Evolutionary conservation across 2,329 filamentous ascomycete species (phyloP), one percentile per base, ranked within the genome.

Genomic region (Colletotrichum tabaci): DNA sequence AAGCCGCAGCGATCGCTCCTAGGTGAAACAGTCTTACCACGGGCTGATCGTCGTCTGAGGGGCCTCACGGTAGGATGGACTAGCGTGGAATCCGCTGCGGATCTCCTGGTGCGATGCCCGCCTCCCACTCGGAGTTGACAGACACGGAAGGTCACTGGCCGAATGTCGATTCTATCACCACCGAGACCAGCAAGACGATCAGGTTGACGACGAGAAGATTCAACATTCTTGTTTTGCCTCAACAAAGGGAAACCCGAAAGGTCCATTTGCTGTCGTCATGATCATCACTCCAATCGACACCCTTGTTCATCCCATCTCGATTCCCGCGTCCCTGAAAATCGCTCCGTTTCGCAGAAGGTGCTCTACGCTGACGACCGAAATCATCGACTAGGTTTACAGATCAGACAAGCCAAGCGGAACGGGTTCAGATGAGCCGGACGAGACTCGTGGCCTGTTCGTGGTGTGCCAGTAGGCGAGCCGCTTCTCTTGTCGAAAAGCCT

Each of bases 1-100:
- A 57, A 52, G 70, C 70, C 66, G 70, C 55, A 65, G 61, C 61
- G 70, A 72, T 72, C 61, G 55, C 47, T 72, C 61, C 47, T 35
- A 61, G 56, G 57, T 72, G 70, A 72, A 72, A 72, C 70, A 66
- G 66, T 71, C 70, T 72, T 71, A 72, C 70, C 57, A 61, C 61
- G 55, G 56, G 71, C 61, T 72, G 70, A 72, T 72, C 56, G 71
- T 72, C 61, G 67, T 66, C 50, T 65, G 35, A 66, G 55, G 70
- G 66, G 55, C 15, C 35, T 72, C 55, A 49, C 55, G 42, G 49
- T 66, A 49, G 69, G 46, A 72, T 49, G 57, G 55, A 16, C 61
- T 61, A 64, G 65, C 30, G 46, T 42, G 53, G 23, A 71, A 68
- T 60, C 65, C 58, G 57, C 57, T 52, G 50, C 60, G 57, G 52